Evolutionary conservation across 352 stramenopile genomes (phyloP), one percentile per base, ranked within the genome.

Genomic region (Pythium rishiriense): DNA sequence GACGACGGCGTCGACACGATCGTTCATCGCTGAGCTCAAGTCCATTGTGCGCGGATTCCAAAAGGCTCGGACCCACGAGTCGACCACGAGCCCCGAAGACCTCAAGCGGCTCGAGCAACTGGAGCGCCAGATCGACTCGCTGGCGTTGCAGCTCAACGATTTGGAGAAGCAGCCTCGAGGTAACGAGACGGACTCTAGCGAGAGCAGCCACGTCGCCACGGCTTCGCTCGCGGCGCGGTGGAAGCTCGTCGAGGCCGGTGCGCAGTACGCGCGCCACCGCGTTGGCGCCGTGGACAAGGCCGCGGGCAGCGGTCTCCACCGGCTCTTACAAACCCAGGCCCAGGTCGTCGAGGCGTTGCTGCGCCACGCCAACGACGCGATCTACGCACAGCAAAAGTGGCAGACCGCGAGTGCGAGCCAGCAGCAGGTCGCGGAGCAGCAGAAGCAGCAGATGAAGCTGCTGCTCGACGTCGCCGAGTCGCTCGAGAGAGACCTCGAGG

Each of bases 381-480:
- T 69, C n/a, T 33, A 53, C 15, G 53, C 62, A 12, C 46, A 63
- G 21, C 42, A 60, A 5, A 68, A 71, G 8, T 63, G 61, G 39
- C n/a, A 65, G 17, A 25, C 22, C 4, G 53, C 52, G 25, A 60
- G 43, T 5, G 57, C 43, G 10, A 33, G 63, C 58, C 64, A 78
- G 35, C 37, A 66, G 37, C 69, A 61, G 19, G 61, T 59, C 42
- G 46, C 51, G 2, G 61, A 59, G 26, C 64, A 76, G 31, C 55
- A 70, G 19, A 69, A 83, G 55, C 50, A 77, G 6, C 79, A 88
- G 56, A 77, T 87, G 39, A 82, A 86, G n/a, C 54, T 78, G 47
- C 67, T 91, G 10, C 69, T 91, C 8, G 80, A 90, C 33, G 80
- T 89, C 0, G 81, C 80, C 10, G 80, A 90, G 62, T 72, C 69